Evolutionary conservation across 495 filamentous ascomycete genomes (phyloP).

Genomic region (Penicillium chermesinum): DNA sequence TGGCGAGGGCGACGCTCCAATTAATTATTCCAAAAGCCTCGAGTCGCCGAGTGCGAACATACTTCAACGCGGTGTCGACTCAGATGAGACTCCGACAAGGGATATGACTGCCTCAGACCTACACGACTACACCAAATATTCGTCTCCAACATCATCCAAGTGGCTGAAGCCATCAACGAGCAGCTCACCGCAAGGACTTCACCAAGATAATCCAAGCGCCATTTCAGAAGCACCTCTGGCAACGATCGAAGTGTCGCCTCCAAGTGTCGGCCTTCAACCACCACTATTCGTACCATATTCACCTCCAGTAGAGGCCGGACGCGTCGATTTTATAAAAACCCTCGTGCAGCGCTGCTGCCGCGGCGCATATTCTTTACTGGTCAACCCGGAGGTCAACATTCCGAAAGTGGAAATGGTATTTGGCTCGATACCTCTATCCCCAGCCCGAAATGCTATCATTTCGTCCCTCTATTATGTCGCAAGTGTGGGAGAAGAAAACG

Average conservation of each 20-base stretch:
- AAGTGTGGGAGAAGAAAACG: background rate
- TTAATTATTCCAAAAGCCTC: background rate
- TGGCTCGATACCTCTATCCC: background rate
- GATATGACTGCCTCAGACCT: background rate
- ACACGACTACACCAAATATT: background rate
- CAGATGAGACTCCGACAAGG: background rate
- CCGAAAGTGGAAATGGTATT: background rate
- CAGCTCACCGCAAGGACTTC: background rate
- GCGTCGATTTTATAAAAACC: background rate
- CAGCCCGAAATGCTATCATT: background rate
- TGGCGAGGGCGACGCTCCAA: background rate
- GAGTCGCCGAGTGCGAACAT: too few species aligned
- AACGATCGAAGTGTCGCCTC: background rate
- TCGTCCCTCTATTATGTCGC: background rate
- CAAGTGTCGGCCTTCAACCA: background rate
- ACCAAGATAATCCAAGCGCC: background rate
- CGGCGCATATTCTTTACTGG: background rate
- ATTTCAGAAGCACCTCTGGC: background rate
- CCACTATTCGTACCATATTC: background rate
- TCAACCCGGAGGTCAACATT: background rate
- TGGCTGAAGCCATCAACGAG: background rate
- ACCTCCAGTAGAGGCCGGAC: background rate
- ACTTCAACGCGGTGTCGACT: too few species aligned
- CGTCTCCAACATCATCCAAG: background rate
- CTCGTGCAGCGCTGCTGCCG: background rate